phyloP scores from a whole-genome alignment of 1,284 basidiomycete genomes.

The Fistulinella staudtii region DNA sequence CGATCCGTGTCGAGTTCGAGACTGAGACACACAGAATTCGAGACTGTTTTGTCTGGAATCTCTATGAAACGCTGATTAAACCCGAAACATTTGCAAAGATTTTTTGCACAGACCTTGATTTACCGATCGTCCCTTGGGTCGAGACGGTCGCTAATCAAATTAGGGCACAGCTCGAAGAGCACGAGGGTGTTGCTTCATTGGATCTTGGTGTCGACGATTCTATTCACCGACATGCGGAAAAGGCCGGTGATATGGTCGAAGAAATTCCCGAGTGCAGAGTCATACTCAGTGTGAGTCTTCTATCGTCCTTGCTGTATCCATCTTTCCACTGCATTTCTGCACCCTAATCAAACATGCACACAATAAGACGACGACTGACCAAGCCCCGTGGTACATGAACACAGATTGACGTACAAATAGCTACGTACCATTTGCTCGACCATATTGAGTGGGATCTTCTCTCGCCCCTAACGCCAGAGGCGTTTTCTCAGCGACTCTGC shows the following conservation, averaged over 20 bases:
- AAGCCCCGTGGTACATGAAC: conserved; percentile 6
- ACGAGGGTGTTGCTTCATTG: conserved; percentile 75
- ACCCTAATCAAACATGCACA: conserved; percentile 16
- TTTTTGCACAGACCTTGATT: conserved; percentile 86
- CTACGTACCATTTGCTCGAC: conserved; percentile 85
- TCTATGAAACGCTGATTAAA: conserved; percentile 76
- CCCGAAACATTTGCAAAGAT: conserved; percentile 82
- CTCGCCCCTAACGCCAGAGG: conserved; percentile 86
- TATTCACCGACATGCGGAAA: conserved; percentile 35
- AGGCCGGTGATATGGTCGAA: conserved; percentile 42
- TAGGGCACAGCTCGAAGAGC: conserved; percentile 85
- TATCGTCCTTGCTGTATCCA: conserved; percentile 1
- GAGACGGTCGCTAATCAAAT: conserved; percentile 85
- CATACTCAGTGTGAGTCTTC: conserved; percentile 73
- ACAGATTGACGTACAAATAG: conserved; percentile 97
- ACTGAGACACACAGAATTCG: conserved; percentile 88
- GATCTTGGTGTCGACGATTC: conserved; percentile 65
- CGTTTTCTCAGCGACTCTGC: conserved; percentile 79
- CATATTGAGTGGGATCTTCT: conserved; percentile 98
- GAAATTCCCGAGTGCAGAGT: conserved; percentile 84
- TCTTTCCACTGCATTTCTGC: conserved; percentile 11
- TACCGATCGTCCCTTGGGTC: conserved; percentile 65
- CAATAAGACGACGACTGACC: conserved; percentile 16
- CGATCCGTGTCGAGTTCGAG: conserved; percentile 93
- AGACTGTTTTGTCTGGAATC: conserved; percentile 97